Base-by-base conservation (phyloP, 306 rosid species). In the Cucumis cinereus region DNA sequence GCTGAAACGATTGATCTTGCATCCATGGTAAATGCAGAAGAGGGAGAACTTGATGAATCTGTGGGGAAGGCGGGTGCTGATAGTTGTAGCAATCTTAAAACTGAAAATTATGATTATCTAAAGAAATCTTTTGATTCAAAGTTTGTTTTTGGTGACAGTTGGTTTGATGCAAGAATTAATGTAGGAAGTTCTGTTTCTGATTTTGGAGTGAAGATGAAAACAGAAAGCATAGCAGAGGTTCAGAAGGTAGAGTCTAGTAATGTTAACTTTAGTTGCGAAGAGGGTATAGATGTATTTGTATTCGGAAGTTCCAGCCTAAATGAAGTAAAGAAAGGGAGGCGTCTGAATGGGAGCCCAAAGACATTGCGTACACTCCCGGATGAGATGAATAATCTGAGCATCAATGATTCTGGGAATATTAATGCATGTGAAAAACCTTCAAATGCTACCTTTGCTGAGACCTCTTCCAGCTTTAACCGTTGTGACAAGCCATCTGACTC, bases 331-430 rank as follows among this genome's bases (percentile, higher is more conserved):
- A 33, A 28, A 38, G 71, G 50, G 4, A 49, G 73, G 70, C 16
- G 40, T 47, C 28, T 24, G 35, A 73, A 78, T 13, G 79, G 61
- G 71, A 47, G 75, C 63, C 43, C 80, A 15, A 47, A 79, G 74
- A 77, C 87, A 62, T 77, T 24, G n/a, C 16, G 24, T 83, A 77
- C 67, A 57, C 86, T 92, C 52, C 75, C 84, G 16, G 89, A 88
- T 81, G 90, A 90, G 85, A 85, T 87, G 80, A 64, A 82, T 69
- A 90, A 88, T 73, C 83, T 92, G 79, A 87, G 87, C 77, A 87
- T 92, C 45, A 77, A 84, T 79, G 79, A 78, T 80, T 82, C 84
- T 10, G 86, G 81, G 76, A 79, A 76, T 41, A 78, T 26, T 59
- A 68, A 55, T 22, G 82, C 70, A n/a, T 24, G 63, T 68, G 40